Conservation (phyloP, 768 basidiomycete genomes). For the Serendipita sp. region DNA sequence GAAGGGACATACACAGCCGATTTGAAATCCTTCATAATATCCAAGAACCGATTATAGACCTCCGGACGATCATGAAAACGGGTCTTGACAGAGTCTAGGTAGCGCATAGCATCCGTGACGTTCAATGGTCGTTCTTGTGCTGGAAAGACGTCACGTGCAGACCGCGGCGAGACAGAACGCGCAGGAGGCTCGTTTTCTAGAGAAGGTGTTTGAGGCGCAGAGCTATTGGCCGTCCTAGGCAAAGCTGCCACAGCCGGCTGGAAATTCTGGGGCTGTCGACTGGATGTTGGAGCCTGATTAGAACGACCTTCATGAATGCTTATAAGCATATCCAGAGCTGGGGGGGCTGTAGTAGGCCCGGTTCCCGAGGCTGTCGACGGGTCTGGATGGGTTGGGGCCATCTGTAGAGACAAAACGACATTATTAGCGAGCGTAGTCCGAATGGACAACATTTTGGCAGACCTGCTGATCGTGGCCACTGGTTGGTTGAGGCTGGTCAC, state of each 20-base stretch:
- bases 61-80: constrained; percentile 23
- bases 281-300: neutral
- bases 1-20: constrained; percentile 14
- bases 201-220: constrained; percentile 1
- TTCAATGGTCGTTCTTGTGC: constrained; percentile 17
- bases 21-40: constrained; percentile 33
- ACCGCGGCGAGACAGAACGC: neutral
- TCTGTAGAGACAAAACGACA: neutral
- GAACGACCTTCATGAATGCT: neutral
- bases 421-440: neutral
- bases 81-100: constrained; percentile 25
- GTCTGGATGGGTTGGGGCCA: neutral
- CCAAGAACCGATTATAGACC: constrained; percentile 23
- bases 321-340: neutral
- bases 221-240: neutral
- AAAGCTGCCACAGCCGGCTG: neutral
- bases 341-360: neutral
- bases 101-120: constrained; percentile 23
- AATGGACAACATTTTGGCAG: neutral
- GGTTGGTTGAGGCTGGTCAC: neutral
- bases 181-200: neutral
- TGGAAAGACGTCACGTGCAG: neutral
- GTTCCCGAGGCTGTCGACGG: neutral
- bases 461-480: neutral
- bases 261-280: neutral